These are phyloP conservation scores for Breynia disticha DNA, from an alignment of 441 rosid genomes.

Conservation along the genomic window DNA sequence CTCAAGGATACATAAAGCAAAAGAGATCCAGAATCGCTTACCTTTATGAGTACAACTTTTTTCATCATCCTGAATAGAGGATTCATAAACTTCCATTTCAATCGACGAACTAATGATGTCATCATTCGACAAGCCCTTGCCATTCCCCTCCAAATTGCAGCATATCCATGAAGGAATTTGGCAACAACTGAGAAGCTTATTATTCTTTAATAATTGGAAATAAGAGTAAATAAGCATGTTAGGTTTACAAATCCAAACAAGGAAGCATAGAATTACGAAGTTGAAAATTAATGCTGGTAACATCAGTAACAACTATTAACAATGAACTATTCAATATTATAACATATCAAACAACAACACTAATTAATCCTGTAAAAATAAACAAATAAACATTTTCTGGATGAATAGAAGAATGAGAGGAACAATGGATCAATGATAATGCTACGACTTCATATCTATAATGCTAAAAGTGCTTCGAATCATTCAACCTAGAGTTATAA, in stretches of 20 bases:
- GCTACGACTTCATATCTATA: too few relatives aligned
- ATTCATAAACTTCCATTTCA: conserved; percentile 90
- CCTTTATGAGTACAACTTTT: conserved; percentile 39
- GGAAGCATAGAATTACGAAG: background rate
- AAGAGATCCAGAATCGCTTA: conserved; percentile 18
- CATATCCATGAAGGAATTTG: conserved; percentile 81
- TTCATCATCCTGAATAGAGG: conserved; percentile 25
- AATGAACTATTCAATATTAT: too few relatives aligned
- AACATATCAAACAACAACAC: too few relatives aligned
- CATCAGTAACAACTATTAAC: background rate
- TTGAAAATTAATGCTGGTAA: background rate
- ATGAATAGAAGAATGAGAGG: too few relatives aligned
- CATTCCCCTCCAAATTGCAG: conserved; percentile 71
- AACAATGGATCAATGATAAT: too few relatives aligned
- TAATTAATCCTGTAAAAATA: too few relatives aligned
- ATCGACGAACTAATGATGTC: conserved; percentile 43
- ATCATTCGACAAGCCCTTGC: conserved; percentile 37
- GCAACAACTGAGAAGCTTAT: conserved; percentile 60
- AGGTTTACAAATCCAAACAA: too few relatives aligned
- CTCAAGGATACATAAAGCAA: conserved; percentile 2
- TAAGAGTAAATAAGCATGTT: background rate
- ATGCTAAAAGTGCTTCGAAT: too few relatives aligned
- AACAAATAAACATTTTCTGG: too few relatives aligned
- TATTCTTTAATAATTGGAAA: conserved; percentile 44
- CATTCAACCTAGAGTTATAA: too few relatives aligned